Evolutionary conservation across 176 grass and related monocot species (phyloP), one percentile per base, ranked within the genome.

Genomic region (Miscanthus lutarioriparius): DNA sequence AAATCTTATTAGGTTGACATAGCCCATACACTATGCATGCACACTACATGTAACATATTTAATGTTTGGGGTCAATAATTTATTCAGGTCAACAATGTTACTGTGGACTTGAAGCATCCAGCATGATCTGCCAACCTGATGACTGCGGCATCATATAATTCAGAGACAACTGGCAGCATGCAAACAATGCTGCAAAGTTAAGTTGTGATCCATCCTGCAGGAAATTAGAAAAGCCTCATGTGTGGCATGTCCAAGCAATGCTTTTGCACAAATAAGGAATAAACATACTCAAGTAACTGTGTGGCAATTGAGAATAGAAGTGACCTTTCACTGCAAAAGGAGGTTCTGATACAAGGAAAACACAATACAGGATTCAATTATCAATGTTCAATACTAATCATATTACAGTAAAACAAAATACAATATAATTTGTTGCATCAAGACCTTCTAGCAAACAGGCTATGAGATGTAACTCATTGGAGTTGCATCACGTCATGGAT

Each of bases 41-140:
- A 71, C 47, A 47, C 64, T 63, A 70, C 77, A 32, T 76, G 22
- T 63, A 78, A 19, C n/a, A 62, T 54, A 35, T 30, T 76, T 75
- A 37, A 75, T 39, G 11, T 76, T 56, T 48, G 16, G 63, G 64
- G 67, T 76, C 39, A 64, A 70, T 81, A 89, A 45, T 13, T 23
- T 35, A 77, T 81, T 78, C 38, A 77, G 85, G 77, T 81, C 83
- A 89, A 71, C 77, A 74, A 81, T 80, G 48, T 49, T 59, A 76
- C 70, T 85, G 71, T 81, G 77, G 39, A 80, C 68, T 68, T 63
- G n/a, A 76, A 70, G 82, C 87, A 85, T 85, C 63, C 48, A 56
- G 11, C 71, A 76, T 63, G 68, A 16, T 44, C 70, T 23, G 74
- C 75, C 33, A 58, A 67, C 41, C 74, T 80, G 56, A 78, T 67